These are phyloP conservation scores for Hymenoscyphus fructigenus DNA, from an alignment of 2,329 filamentous ascomycete genomes.

Conservation along the genomic window DNA sequence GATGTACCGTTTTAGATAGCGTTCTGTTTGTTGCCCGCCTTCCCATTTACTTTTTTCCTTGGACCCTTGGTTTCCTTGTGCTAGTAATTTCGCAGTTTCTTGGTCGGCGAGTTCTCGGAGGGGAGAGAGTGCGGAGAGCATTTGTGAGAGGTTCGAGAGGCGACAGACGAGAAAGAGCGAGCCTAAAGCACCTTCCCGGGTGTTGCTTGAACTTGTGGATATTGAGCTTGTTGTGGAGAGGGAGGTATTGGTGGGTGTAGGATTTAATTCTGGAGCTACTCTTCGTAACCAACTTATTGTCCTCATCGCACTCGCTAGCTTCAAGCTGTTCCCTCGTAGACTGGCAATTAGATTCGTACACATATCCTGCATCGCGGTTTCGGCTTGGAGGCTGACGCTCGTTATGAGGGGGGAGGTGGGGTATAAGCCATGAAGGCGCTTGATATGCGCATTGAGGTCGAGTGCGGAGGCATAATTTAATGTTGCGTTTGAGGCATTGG, in stretches of 20 bases:
- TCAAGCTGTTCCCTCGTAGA: constrained; percentile 74
- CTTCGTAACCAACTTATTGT: constrained; percentile 89
- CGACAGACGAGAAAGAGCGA: constrained; percentile 86
- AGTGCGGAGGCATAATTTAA: constrained; percentile 85
- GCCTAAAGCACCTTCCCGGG: constrained; percentile 68
- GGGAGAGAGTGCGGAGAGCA: constrained; percentile 80
- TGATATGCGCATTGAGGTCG: constrained; percentile 91
- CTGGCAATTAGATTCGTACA: constrained; percentile 78
- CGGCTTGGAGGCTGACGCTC: constrained; percentile 73
- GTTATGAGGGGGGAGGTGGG: constrained; percentile 73
- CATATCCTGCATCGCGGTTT: constrained; percentile 85
- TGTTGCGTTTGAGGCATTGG: constrained; percentile 40
- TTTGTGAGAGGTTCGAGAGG: constrained; percentile 73
- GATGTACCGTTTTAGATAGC: constrained; percentile 91
- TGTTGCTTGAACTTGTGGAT: constrained; percentile 28
- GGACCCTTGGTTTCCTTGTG: constrained; percentile 1
- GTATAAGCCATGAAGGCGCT: constrained; percentile 79
- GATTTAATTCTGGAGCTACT: constrained; percentile 76
- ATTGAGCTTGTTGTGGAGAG: constrained; percentile 7
- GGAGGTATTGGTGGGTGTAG: constrained; percentile 32
- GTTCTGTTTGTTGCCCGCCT: constrained; percentile 86
- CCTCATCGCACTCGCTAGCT: constrained; percentile 85
- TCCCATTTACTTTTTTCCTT: constrained; percentile 48
- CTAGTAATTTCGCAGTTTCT: constrained; percentile 52
- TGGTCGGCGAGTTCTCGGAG: constrained; percentile 87